Evolutionary conservation across 345 rosid species (phyloP), one percentile per base, ranked within the genome.

Genomic region (Lepidium aucheri): DNA sequence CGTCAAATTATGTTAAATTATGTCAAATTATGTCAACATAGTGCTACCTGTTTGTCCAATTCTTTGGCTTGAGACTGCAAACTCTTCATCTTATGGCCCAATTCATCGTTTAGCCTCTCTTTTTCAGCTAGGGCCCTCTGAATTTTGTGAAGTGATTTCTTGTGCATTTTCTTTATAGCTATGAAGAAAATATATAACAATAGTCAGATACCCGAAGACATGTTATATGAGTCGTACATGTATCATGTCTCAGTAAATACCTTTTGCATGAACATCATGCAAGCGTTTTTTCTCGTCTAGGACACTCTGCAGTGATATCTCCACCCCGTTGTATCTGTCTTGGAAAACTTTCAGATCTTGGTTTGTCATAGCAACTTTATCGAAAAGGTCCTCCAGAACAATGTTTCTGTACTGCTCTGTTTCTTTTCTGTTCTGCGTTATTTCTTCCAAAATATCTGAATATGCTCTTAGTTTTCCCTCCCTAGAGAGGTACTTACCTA

Each of bases 131-230:
- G 65, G 68, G 88, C 79, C 81, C 85, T 80, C 39, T 64, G 80
- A 52, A 94, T 83, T 66, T 83, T 83, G 11, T 57, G 84, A 35
- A 83, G 90, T 11, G 94, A 83, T 60, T 33, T 60, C 50, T 77
- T 79, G 70, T 90, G 95, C 96, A 88, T 74, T 81, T 81, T 90
- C 82, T 83, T 88, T 30, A 84, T 84, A 78, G 88, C 99, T 94
- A 79, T 47, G 13, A 54, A 72, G 28, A 28, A 28, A 28, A 28
- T 28, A 28, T 28, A 28, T 28, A 24, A 28, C 32, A 28, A 28
- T 28, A 28, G 32, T 72, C 62, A 73, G 14, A 42, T 50, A 72
- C 26, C 36, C 0, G 36, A 58, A 51, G 22, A 38, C 12, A 28
- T 26, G 51, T 33, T 24, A 18, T 6, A 28, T 32, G 43, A 67